Conservation (phyloP, 352 stramenopile genomes). For the Globisporangium heterothallicum region DNA sequence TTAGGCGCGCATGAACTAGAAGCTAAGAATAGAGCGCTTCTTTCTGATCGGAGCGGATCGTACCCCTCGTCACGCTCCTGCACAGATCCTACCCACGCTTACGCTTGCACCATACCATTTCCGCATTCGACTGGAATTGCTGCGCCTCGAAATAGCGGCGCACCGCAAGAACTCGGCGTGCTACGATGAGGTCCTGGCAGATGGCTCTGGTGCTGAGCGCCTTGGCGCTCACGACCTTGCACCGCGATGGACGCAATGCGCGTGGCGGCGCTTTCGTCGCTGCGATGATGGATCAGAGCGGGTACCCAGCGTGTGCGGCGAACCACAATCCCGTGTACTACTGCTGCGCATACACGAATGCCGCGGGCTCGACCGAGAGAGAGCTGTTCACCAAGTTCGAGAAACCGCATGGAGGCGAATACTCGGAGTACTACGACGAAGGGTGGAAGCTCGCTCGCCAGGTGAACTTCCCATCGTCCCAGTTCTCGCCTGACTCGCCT, state of each 20-base stretch:
- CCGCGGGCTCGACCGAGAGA: constrained; percentile 4
- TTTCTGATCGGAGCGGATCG: too few species aligned
- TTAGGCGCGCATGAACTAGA: too few species aligned
- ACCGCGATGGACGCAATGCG: too few species aligned
- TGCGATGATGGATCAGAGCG: constrained; percentile 10
- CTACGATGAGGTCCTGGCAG: background rate
- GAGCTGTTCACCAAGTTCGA: constrained; percentile 28
- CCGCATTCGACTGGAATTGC: too few species aligned
- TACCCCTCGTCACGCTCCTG: too few species aligned
- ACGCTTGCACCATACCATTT: too few species aligned
- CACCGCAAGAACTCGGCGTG: too few species aligned
- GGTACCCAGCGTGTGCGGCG: constrained; percentile 21
- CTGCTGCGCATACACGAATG: constrained; percentile 23
- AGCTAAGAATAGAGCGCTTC: too few species aligned
- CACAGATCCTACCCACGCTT: too few species aligned
- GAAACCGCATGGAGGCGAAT: constrained; percentile 13
- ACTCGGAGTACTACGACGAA: constrained; percentile 12
- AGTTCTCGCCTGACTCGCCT: constrained; percentile 17
- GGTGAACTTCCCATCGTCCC: constrained; percentile 22
- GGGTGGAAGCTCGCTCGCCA: constrained; percentile 18
- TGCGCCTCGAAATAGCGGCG: too few species aligned
- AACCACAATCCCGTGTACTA: constrained; percentile 22
- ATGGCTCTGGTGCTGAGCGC: background rate
- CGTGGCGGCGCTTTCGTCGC: background rate
- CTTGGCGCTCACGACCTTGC: too few species aligned